Conservation (phyloP, 176 grass and related monocot species). For the Chloris gayana region DNA sequence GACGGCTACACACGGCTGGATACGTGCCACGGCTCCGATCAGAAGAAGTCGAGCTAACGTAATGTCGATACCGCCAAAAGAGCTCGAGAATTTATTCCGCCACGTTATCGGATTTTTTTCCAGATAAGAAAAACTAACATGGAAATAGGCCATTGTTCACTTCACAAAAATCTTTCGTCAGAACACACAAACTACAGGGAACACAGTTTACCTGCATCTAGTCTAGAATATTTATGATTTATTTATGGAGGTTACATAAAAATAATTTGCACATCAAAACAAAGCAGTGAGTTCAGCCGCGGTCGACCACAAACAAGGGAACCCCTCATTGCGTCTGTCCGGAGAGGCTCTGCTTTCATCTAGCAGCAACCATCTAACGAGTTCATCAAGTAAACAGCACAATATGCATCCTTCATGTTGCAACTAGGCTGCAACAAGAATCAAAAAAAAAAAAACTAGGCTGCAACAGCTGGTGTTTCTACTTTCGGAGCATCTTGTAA, state of each 20-base stretch:
- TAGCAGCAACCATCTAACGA: constrained; percentile 18
- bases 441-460: too few relatives aligned
- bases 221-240: neutral
- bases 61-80: neutral
- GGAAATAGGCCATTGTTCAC: too few relatives aligned
- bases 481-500: constrained; percentile 42
- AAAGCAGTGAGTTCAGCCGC: neutral
- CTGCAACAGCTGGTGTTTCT: constrained; percentile 5
- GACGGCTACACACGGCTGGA: neutral
- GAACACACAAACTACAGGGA: constrained; percentile 3
- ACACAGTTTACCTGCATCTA: neutral
- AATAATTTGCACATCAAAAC: constrained; percentile 4
- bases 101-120: too few relatives aligned
- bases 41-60: neutral
- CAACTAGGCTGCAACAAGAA: too few relatives aligned
- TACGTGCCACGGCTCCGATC: neutral
- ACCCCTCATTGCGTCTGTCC: neutral
- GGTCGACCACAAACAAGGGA: neutral
- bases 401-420: neutral
- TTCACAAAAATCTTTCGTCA: neutral
- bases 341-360: constrained; percentile 3
- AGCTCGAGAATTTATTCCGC: neutral
- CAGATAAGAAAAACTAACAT: neutral
- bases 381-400: constrained; percentile 14
- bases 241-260: neutral